A percentile compares a stretch with the other conserved stretches of the same genome.
These are phyloP conservation scores for Nakazawaea ambrosiae DNA, from an alignment of 805 yeast genomes.

Conservation along the genomic window DNA sequence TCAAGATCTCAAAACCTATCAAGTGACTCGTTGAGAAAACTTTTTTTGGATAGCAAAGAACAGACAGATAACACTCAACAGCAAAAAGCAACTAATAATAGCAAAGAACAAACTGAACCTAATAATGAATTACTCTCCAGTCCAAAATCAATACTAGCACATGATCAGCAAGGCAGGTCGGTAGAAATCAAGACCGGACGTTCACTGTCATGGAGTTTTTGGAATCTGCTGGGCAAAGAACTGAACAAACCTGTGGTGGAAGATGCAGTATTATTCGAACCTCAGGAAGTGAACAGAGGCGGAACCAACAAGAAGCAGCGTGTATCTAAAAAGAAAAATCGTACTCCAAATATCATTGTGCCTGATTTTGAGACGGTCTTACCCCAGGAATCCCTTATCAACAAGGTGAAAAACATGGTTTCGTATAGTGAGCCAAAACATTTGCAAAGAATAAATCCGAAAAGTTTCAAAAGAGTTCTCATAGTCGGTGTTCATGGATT, in stretches of 20 bases:
- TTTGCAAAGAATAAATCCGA: constrained; percentile 14
- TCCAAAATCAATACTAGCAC: constrained; percentile 7
- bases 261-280: constrained; percentile 20
- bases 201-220: constrained; percentile 11
- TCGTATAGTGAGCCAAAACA: constrained; percentile 5
- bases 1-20: constrained; percentile 8
- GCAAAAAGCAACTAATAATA: no score
- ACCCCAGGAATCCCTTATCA: constrained; percentile 16
- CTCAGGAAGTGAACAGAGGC: constrained; percentile 12
- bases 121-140: constrained; percentile 2
- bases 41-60: constrained; percentile 4
- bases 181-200: constrained; percentile 4
- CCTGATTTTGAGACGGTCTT: constrained; percentile 21
- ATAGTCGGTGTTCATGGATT: constrained; percentile 95
- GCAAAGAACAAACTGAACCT: background rate
- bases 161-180: constrained; percentile 1
- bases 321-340: background rate
- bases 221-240: background rate
- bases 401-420: constrained; percentile 1
- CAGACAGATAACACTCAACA: background rate
- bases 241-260: background rate
- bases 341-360: constrained; percentile 19
- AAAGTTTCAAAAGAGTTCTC: constrained; percentile 47
- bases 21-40: constrained; percentile 9
- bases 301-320: no score